Percentiles rank a stretch among this genome's conserved stretches.
Conservation (phyloP, 169 alveolate genomes). For the Neospora caninum region DNA sequence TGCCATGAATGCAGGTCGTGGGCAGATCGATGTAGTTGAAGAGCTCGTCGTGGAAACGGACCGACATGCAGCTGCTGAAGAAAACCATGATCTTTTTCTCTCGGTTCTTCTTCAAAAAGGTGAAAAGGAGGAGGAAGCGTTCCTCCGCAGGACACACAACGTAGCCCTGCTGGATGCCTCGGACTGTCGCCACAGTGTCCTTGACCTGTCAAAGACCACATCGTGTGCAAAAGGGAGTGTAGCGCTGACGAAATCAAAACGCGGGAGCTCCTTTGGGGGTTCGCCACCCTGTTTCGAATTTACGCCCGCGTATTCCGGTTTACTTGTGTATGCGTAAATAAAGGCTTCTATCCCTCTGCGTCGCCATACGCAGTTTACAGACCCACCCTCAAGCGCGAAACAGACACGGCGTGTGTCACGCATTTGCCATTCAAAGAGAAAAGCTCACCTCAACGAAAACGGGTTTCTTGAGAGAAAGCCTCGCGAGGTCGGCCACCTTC, state of each 20-base stretch:
- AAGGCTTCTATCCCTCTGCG: no score
- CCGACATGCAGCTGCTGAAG: slow-evolving; percentile 97
- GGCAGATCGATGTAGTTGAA: slow-evolving; percentile 98
- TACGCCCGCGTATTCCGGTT: no score
- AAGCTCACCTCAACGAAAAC: slow-evolving; percentile 89
- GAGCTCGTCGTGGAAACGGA: slow-evolving; percentile 97
- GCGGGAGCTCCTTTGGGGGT: no score
- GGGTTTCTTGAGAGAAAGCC: slow-evolving; percentile 96
- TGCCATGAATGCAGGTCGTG: slow-evolving; percentile 96
- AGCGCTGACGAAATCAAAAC: background rate
- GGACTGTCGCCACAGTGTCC: slow-evolving; percentile 90
- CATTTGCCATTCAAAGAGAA: no score
- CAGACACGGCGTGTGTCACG: no score
- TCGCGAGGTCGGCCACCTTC: slow-evolving; percentile 94
- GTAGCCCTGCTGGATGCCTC: slow-evolving; percentile 97
- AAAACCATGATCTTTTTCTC: slow-evolving; percentile 95
- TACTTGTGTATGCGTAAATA: no score
- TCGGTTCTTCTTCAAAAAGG: slow-evolving; percentile 95
- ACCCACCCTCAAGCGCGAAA: no score
- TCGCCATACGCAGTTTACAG: no score
- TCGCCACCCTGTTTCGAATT: background rate
- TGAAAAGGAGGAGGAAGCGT: slow-evolving; percentile 94
- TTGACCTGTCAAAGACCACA: slow-evolving; percentile 53
- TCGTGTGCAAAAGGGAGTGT: background rate
- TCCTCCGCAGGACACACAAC: slow-evolving; percentile 96